These are phyloP conservation scores for Pythium graminicola DNA, from an alignment of 352 stramenopile genomes.

Conservation along the genomic window DNA sequence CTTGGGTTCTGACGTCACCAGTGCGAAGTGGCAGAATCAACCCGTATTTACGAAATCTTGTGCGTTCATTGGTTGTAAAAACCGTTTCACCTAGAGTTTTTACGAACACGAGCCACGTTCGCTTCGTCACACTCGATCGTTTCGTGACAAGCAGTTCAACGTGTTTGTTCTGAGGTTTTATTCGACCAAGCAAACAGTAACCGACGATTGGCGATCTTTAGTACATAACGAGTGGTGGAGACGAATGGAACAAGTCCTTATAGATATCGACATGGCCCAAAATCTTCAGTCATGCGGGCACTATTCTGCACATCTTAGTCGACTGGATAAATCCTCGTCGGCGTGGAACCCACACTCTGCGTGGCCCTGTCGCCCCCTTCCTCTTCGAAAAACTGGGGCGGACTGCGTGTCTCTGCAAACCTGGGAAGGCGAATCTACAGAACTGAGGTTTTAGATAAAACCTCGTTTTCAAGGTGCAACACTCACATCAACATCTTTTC, in stretches of 20 bases:
- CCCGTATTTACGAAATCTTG: conserved; percentile 15
- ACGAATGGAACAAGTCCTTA: too few relatives aligned
- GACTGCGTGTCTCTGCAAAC: conserved; percentile 21
- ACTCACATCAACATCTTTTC: conserved; percentile 20
- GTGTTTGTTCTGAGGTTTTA: conserved; percentile 19
- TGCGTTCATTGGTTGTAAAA: conserved; percentile 17
- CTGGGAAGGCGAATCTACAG: conserved; percentile 3
- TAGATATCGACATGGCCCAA: too few relatives aligned
- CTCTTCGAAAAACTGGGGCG: neutral
- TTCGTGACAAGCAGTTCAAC: conserved; percentile 15
- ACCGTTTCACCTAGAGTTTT: too few relatives aligned
- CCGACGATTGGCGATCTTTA: neutral
- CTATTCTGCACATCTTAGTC: too few relatives aligned
- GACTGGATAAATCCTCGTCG: neutral
- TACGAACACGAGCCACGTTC: conserved; percentile 10
- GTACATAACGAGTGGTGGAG: too few relatives aligned
- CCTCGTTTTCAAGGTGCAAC: conserved; percentile 15
- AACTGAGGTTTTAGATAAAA: conserved; percentile 15
- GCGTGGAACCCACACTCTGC: neutral
- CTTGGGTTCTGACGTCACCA: conserved; percentile 26
- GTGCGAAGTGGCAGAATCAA: neutral
- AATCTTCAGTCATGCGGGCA: too few relatives aligned
- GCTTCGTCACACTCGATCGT: conserved; percentile 18
- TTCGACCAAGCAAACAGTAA: neutral
- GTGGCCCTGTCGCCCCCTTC: too few relatives aligned